Evolutionary conservation across 2,329 filamentous ascomycete species (phyloP).

Genomic region (Neofusicoccum umdonicola): DNA sequence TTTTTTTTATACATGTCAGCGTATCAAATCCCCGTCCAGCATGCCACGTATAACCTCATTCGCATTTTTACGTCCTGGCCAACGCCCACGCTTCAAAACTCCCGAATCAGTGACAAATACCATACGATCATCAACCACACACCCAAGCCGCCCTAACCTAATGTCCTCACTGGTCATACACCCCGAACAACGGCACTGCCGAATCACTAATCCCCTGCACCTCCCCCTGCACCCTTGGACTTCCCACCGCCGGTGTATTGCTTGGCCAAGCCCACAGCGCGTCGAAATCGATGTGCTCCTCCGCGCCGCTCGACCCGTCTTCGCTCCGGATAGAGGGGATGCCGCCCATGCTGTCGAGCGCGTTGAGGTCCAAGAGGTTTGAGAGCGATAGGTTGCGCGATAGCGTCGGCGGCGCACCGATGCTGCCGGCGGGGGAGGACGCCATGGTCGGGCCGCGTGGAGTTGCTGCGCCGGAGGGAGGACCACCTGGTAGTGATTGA

Average conservation of each 20-base stretch:
- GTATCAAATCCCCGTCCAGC: neutral
- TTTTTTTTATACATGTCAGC: neutral
- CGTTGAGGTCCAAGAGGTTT: constrained; percentile 38
- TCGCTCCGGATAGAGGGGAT: constrained; percentile 32
- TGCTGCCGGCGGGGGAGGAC: constrained; percentile 22
- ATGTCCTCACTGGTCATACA: constrained; percentile 15
- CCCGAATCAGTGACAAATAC: neutral
- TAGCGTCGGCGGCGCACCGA: neutral
- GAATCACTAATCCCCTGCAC: constrained; percentile 30
- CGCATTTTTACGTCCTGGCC: too few relatives aligned
- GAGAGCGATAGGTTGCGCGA: constrained; percentile 27
- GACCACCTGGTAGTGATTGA: neutral
- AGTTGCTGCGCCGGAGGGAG: constrained; percentile 7
- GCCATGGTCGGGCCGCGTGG: constrained; percentile 31
- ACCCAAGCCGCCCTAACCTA: neutral
- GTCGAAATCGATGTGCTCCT: constrained; percentile 44
- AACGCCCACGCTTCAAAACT: neutral
- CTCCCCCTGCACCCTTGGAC: constrained; percentile 23
- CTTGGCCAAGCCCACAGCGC: constrained; percentile 42
- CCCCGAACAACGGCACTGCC: constrained; percentile 35
- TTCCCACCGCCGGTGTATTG: constrained; percentile 33
- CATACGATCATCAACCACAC: neutral
- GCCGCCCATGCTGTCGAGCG: constrained; percentile 25
- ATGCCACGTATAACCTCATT: too few relatives aligned
- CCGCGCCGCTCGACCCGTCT: constrained; percentile 28